These are phyloP conservation scores for Lentinula detonsa DNA, from an alignment of 768 basidiomycete species.

Conservation along the genomic window DNA sequence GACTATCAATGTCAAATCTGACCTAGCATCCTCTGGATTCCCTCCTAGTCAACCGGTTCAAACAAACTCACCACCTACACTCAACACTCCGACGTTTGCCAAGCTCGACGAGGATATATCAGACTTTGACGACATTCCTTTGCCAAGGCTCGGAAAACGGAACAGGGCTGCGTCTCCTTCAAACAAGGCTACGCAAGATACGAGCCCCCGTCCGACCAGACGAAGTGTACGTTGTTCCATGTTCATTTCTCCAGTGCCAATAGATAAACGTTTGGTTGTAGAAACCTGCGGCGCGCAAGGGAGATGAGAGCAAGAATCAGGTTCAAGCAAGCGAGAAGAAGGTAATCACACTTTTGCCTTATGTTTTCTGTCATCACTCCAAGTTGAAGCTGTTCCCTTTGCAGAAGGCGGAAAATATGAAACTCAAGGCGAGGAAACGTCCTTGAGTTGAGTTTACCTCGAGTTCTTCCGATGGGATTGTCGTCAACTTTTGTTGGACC, in stretches of 20 bases:
- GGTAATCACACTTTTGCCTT: background rate
- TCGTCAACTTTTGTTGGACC: background rate
- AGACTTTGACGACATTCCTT: slow-evolving; percentile 1
- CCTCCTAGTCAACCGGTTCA: background rate
- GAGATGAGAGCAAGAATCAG: background rate
- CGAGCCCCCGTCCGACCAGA: background rate
- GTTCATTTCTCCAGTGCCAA: background rate
- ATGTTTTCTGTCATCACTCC: background rate
- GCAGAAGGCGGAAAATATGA: background rate
- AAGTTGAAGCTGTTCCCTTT: background rate
- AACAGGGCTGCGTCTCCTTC: background rate
- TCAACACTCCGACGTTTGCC: background rate
- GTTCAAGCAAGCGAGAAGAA: background rate
- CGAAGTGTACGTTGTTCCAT: background rate
- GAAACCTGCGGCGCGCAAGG: background rate
- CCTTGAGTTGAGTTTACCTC: background rate
- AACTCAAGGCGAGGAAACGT: background rate
- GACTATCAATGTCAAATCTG: too few relatives aligned
- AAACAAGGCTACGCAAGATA: background rate
- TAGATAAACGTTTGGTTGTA: background rate
- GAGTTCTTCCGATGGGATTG: background rate
- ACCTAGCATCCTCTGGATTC: background rate
- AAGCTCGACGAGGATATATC: slow-evolving; percentile 6
- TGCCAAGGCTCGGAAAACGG: slow-evolving; percentile 1
- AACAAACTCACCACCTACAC: background rate